phyloP scores from a whole-genome alignment of 306 rosid species.

The Datisca glomerata region DNA sequence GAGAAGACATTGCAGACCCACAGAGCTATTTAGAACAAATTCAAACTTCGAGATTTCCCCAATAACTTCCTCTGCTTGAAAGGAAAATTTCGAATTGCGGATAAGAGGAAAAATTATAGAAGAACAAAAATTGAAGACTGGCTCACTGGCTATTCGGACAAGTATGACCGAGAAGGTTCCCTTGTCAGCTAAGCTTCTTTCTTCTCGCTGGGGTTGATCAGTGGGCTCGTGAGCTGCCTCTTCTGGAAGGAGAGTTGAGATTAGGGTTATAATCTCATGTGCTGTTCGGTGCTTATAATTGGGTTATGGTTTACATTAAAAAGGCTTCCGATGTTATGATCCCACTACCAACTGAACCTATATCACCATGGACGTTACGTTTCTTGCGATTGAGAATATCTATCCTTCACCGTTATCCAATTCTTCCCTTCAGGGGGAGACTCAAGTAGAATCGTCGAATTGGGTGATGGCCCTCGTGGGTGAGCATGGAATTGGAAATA shows the following conservation, averaged over 20 bases:
- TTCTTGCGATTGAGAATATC: background rate
- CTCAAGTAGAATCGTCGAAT: background rate
- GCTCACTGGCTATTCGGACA: no score
- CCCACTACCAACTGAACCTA: background rate
- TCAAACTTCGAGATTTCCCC: background rate
- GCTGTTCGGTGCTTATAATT: background rate
- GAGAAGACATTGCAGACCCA: slow-evolving; percentile 60
- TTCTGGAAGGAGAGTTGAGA: no score
- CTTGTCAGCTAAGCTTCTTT: no score
- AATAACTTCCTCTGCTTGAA: background rate
- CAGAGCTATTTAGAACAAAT: slow-evolving; percentile 15
- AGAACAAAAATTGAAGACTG: background rate
- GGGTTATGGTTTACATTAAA: background rate
- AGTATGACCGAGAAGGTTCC: no score
- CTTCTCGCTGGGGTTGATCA: no score
- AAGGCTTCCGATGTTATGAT: background rate
- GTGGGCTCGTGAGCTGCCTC: no score
- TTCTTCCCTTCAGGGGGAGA: slow-evolving; percentile 17
- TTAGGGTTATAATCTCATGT: no score
- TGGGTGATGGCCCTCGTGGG: background rate
- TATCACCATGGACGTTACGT: slow-evolving; percentile 1
- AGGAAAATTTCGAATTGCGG: background rate
- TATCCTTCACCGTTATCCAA: background rate
- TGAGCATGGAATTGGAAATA: background rate
- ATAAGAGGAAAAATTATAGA: background rate